Evolutionary conservation across 768 basidiomycete genomes (phyloP), one percentile per base, ranked within the genome.

Genomic region (Termitomyces sp.): DNA sequence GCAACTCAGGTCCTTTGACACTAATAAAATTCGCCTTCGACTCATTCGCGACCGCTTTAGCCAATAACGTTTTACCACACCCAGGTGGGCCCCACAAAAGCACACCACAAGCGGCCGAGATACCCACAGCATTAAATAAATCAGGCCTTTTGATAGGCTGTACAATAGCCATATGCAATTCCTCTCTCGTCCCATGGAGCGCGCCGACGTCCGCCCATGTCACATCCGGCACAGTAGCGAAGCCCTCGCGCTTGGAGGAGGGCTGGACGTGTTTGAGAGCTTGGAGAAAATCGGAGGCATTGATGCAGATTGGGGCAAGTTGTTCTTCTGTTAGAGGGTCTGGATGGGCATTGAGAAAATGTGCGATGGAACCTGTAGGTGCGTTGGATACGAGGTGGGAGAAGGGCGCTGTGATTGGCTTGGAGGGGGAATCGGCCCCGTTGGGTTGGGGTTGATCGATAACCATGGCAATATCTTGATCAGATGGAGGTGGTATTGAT

Each of bases 81-180:
- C 97, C 97, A 0, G 97, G 96, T 28, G 97, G 97, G 35, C 97
- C 97, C 97, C 97, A 98, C n/a, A 98, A 76, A 38, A 98, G 76
- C 3, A 98, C 97, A 0, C 96, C 97, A 69, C 94, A 95, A 0
- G 94, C 87, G 0, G 93, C 92, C 35, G 89, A 87, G 63, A 99
- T 94, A 7, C 97, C 97, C 1, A 98, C 91, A 11, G 84, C 83
- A 50, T 76, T 85, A 75, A 99, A 99, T 2, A 98, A 72, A 68
- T 94, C 94, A 0, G 97, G 96, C 36, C 92, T 79, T 53, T 85
- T 82, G 66, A 98, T 95, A 7, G 97, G 96, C 68, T 97, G 92
- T 3, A 99, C 96, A 66, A 99, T 93, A 15, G 94, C 92, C 95
- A 98, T 97, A 67, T 96, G 94, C 44, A 99, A 80, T 72, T 97